Evolutionary conservation across 768 basidiomycete genomes (phyloP), one percentile per base, ranked within the genome.

Genomic region (Roridomyces roridus): DNA sequence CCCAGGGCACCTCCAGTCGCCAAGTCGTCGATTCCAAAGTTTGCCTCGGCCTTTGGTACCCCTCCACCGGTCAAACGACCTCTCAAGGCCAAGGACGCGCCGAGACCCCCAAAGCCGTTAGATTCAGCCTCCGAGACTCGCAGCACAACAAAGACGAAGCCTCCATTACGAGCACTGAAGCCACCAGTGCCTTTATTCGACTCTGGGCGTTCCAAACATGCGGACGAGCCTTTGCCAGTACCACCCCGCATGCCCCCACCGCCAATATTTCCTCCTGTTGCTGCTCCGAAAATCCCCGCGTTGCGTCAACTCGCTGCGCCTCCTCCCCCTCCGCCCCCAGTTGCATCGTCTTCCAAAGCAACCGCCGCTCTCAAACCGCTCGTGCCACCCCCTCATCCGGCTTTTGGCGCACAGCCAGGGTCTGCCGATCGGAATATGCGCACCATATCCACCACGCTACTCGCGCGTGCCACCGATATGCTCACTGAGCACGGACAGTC

Each of bases 391-490:
- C 60, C 43, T 8, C 46, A 20, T 11, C 55, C 60, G 26, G 36
- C 46, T 31, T 67, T 65, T 5, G 60, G 49, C 28, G 65, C 65
- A n/a, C n/a, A n/a, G 0, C 23, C 61, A 8, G 58, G 69, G 2
- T 63, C 70, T 4, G 63, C 72, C 34, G 77, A 80, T 54, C 67
- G 70, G 11, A 31, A 20, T 6, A 62, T 83, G 64, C 77, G 74
- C 41, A 80, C 84, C 7, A 81, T 87, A 26, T 77, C 77, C 0
- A 81, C 77, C 15, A 85, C 84, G 6, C 68, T 71, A n/a, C 68
- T 87, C 15, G 84, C 85, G 1, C 74, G 72, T 14, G 78, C 82
- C 20, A 84, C 76, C 12, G 80, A 86, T 66, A 71, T 82, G 1
- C 79, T 75, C 31, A 81, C 82, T 15, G 83, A 85, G 37, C 74